Base-by-base conservation (phyloP, 2,329 filamentous ascomycete genomes). In the Colletotrichum scovillei region DNA sequence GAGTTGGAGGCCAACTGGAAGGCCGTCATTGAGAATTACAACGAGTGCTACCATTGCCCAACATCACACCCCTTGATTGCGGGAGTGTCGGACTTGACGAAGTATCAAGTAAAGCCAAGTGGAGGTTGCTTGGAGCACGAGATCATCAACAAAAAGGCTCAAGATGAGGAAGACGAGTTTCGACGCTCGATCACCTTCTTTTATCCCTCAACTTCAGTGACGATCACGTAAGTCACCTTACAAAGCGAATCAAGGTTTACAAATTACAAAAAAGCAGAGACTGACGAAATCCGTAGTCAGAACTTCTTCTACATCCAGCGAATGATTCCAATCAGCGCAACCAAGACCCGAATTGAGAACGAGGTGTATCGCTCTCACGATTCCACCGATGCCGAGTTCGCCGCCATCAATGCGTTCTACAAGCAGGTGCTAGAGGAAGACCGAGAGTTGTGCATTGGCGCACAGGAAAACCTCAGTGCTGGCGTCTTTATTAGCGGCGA, bases 251-350 rank as follows among this genome's bases (percentile, higher is more conserved):
- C 11, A 12, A 6, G 4, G 2, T 22, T 8, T 2, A 3, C 5
- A 16, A 12, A 5, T n/a, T 22, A 16, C 4, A 24, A 16, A 49
- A 49, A 5, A 16, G 2, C 9, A n/a, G 7, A 19, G 22, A 81
- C 8, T 85, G 80, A 3, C 80, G 82, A 1, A 83, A 80, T 52
- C 77, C 84, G 42, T 81, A 82, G 84, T 79, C 82, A 30, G 78
- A 87, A 63, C 77, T 88, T 88, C 80, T 85, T 88, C 76, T 87
- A 87, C 78, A 87, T 88, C 73, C 85, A 87, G 76, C 83, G 85
- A 59, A 86, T 87, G 80, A 82, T 88, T 32, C 87, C 87, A 4
- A 80, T 82, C n/a, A 81, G 81, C 2, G 81, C 85, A 0, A 83
- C 81, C 12, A 82, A 79, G 14, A 84, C 82, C 9, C 81, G 80